Conservation (phyloP, 140 eudicot species). For the Anethum foeniculum region DNA sequence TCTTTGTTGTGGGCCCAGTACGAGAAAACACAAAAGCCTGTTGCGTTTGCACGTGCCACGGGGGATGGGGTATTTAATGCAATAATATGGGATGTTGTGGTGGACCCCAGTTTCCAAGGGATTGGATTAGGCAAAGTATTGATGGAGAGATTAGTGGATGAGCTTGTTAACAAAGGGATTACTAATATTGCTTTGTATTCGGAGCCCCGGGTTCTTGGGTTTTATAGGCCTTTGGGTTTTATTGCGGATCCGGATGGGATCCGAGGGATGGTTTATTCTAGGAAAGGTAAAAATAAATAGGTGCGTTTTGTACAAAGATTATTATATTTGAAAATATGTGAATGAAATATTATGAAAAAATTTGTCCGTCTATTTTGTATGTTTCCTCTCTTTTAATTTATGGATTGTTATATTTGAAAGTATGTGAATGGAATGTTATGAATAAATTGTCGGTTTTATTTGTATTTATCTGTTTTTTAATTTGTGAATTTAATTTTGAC, state of each 20-base stretch:
- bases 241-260: slow-evolving; percentile 96
- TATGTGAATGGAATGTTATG: too few species aligned
- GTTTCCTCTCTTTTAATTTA: too few species aligned
- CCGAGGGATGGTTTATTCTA: slow-evolving; percentile 88
- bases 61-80: slow-evolving; percentile 97
- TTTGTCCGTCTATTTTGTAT: too few species aligned
- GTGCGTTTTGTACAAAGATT: background rate
- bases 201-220: slow-evolving; percentile 93
- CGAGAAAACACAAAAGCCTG: slow-evolving; percentile 72
- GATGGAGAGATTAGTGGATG: slow-evolving; percentile 69
- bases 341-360: too few species aligned
- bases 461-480: too few species aligned
- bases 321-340: too few species aligned
- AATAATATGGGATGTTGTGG: slow-evolving; percentile 95
- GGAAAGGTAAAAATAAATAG: slow-evolving; percentile 31
- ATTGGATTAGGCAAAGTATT: slow-evolving; percentile 89
- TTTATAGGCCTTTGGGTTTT: slow-evolving; percentile 83
- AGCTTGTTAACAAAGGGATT: slow-evolving; percentile 61
- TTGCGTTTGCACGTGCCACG: slow-evolving; percentile 91
- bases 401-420: too few species aligned
- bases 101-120: slow-evolving; percentile 91
- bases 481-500: too few species aligned
- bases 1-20: slow-evolving; percentile 71
- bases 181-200: slow-evolving; percentile 81
- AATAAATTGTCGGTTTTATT: too few species aligned